Conservation (phyloP, 2,329 filamentous ascomycete genomes). For the Clonostachys sp. region DNA sequence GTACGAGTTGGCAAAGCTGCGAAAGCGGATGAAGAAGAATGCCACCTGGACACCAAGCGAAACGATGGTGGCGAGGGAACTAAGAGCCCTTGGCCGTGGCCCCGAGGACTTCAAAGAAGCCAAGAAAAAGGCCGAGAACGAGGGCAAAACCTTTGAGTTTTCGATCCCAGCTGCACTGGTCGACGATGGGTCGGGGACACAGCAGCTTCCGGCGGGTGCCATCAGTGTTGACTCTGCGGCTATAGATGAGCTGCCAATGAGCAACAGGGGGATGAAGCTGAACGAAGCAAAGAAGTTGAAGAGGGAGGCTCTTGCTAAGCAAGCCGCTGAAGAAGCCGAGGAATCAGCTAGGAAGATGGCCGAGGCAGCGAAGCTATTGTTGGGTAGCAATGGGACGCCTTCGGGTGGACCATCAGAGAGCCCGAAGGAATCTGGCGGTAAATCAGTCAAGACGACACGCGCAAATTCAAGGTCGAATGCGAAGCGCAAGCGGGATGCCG, state of each 20-base stretch:
- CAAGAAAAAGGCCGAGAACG: constrained; percentile 60
- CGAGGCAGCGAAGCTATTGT: constrained; percentile 39
- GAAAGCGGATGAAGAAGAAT: constrained; percentile 91
- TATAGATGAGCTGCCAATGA: constrained; percentile 58
- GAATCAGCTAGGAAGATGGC: constrained; percentile 50
- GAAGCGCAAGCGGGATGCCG: constrained; percentile 41
- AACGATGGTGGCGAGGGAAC: constrained; percentile 78
- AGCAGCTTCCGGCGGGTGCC: constrained; percentile 53
- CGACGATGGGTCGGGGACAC: constrained; percentile 44
- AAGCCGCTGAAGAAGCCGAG: constrained; percentile 58
- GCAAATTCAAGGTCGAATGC: constrained; percentile 22
- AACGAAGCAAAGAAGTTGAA: constrained; percentile 76
- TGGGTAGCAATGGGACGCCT: constrained; percentile 20
- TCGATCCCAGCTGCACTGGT: constrained; percentile 26
- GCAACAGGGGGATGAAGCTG: constrained; percentile 72
- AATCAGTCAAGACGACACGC: constrained; percentile 4
- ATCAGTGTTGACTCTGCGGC: constrained; percentile 52
- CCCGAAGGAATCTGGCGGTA: not conserved
- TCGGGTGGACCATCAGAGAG: not conserved
- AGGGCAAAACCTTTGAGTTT: constrained; percentile 56
- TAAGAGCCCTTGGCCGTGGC: constrained; percentile 66
- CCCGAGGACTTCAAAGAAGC: constrained; percentile 58
- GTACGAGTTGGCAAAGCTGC: constrained; percentile 62
- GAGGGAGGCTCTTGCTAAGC: constrained; percentile 57
- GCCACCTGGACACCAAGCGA: constrained; percentile 80